Percentiles rank a stretch among this genome's conserved stretches.
Evolutionary conservation across 2,329 filamentous ascomycete species (phyloP).

Genomic region (Colletotrichum lini): DNA sequence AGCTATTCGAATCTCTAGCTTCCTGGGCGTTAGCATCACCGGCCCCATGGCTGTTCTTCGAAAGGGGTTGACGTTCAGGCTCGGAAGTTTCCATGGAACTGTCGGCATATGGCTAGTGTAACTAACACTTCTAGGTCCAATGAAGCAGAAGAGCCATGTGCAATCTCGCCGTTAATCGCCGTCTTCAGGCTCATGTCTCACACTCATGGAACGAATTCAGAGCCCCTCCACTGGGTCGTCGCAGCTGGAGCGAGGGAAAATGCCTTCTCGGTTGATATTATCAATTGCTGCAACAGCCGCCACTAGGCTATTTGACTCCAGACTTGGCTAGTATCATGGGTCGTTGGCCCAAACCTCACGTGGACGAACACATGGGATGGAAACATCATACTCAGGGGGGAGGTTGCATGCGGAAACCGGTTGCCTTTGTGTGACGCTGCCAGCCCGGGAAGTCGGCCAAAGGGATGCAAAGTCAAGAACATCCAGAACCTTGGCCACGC

Average conservation of each 20-base stretch:
- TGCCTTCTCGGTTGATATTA: background rate
- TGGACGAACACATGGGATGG: constrained; percentile 24
- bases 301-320: background rate
- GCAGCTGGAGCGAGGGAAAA: constrained; percentile 2
- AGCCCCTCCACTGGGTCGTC: constrained; percentile 15
- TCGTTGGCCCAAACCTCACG: constrained; percentile 24
- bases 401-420: constrained; percentile 30
- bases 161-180: constrained; percentile 27
- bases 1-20: background rate
- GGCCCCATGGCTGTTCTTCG: background rate
- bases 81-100: background rate
- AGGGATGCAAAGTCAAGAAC: constrained; percentile 15
- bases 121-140: background rate
- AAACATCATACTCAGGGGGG: constrained; percentile 9
- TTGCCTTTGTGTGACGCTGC: constrained; percentile 24
- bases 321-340: background rate
- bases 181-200: constrained; percentile 29
- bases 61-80: background rate
- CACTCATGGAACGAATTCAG: constrained; percentile 2
- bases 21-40: background rate
- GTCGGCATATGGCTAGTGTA: background rate
- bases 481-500: constrained; percentile 28
- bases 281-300: background rate
- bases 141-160: constrained; percentile 2
- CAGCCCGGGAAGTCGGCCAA: constrained; percentile 7